Conservation (phyloP, 805 yeast species). For the Blastobotrys muscicola region DNA sequence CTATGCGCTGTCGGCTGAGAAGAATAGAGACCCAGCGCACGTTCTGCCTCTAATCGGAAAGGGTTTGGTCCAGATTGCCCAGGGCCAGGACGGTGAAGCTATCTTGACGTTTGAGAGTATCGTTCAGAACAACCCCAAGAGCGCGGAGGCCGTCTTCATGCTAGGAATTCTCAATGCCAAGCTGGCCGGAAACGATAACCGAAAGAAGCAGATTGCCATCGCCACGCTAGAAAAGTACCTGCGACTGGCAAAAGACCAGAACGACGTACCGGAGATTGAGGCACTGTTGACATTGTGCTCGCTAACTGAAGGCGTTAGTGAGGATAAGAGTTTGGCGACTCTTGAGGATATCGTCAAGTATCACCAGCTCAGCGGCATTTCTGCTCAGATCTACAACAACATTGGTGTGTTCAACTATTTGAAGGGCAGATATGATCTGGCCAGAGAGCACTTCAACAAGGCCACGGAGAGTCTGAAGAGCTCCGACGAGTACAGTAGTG, state of each 20-base stretch:
- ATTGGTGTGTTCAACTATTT: constrained; percentile 75
- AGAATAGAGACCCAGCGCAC: constrained; percentile 19
- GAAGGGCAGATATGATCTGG: constrained; percentile 48
- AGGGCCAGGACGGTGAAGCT: constrained; percentile 74
- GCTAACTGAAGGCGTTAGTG: constrained; percentile 57
- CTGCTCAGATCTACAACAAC: constrained; percentile 59
- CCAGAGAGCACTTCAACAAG: constrained; percentile 28
- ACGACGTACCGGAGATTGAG: constrained; percentile 47
- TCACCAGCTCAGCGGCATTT: constrained; percentile 27
- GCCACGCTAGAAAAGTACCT: constrained; percentile 61
- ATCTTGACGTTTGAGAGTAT: constrained; percentile 73
- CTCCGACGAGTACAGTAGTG: constrained; percentile 10
- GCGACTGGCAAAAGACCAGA: constrained; percentile 44
- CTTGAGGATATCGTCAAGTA: constrained; percentile 53
- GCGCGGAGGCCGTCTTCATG: constrained; percentile 58
- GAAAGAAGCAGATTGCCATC: constrained; percentile 41
- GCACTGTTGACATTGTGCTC: constrained; percentile 63
- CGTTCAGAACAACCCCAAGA: constrained; percentile 53
- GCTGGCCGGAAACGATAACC: constrained; percentile 27
- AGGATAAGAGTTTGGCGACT: constrained; percentile 54
- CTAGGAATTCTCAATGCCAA: constrained; percentile 67
- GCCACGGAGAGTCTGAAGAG: constrained; percentile 6
- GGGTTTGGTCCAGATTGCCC: constrained; percentile 73
- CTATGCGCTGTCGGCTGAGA: constrained; percentile 56
- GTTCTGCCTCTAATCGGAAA: constrained; percentile 68